Percentiles rank a stretch among this genome's conserved stretches.
phyloP scores from a whole-genome alignment of 192 early-diverging fungal species.

The Paraglomus brasilianum region DNA sequence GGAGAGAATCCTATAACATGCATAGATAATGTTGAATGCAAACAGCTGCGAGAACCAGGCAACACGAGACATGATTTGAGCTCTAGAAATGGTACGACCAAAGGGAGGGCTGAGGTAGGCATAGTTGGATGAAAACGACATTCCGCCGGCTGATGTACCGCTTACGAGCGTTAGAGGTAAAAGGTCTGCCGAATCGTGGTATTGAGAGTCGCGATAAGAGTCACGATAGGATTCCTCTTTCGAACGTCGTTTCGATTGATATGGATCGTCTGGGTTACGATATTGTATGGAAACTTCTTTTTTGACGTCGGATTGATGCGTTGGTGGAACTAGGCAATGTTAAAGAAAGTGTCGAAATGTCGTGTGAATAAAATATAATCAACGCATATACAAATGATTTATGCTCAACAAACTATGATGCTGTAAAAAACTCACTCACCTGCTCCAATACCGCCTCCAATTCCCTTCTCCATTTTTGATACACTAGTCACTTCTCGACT shows the following conservation, averaged over 20 bases:
- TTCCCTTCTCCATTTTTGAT: not conserved
- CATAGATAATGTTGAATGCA: constrained; percentile 28
- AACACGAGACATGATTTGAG: constrained; percentile 28
- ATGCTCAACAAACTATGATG: not conserved
- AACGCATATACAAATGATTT: not conserved
- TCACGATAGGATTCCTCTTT: not conserved
- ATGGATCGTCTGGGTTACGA: too few relatives aligned
- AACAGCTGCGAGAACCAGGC: constrained; percentile 18
- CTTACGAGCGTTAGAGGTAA: constrained; percentile 29
- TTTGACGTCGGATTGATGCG: not conserved
- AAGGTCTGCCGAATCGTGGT: constrained; percentile 23
- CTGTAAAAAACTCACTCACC: not conserved
- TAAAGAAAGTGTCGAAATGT: not conserved
- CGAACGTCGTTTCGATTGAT: not conserved
- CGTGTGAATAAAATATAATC: not conserved
- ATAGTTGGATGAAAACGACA: constrained; percentile 18
- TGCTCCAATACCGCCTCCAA: not conserved
- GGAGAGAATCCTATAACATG: constrained; percentile 15
- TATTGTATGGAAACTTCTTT: too few relatives aligned
- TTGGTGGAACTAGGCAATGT: not conserved
- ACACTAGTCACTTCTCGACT: not conserved
- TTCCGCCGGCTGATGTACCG: not conserved
- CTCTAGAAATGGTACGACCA: constrained; percentile 2
- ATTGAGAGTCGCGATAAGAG: not conserved
- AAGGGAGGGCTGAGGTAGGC: constrained; percentile 29